Evolutionary conservation across 228 moss, liverwort and hornwort species (phyloP).

Genomic region (Sphagnum fallax): DNA sequence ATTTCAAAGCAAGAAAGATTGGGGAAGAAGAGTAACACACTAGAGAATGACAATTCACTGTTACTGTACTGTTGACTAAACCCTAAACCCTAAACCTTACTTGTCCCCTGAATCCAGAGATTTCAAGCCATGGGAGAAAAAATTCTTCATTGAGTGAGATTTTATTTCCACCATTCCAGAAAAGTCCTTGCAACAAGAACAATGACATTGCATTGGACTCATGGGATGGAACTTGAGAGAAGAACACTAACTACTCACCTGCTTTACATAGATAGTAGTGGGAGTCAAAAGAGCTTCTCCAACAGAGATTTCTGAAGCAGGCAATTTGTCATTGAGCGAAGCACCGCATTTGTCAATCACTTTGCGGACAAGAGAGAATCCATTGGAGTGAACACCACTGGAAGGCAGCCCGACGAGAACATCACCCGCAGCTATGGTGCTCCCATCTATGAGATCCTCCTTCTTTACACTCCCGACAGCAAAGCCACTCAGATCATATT

Average conservation of each 20-base stretch:
- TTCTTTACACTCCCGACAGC: conserved; percentile 91
- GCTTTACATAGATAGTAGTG: conserved; percentile 83
- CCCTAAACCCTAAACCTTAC: no score
- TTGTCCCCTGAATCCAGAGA: no score
- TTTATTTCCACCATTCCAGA: no score
- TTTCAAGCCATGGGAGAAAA: no score
- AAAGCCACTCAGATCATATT: conserved; percentile 91
- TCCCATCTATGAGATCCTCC: conserved; percentile 78
- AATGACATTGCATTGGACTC: no score
- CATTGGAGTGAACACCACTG: conserved; percentile 89
- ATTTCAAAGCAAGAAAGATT: no score
- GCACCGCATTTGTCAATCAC: conserved; percentile 59
- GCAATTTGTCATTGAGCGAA: conserved; percentile 49
- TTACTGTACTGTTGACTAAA: no score
- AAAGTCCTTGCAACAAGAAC: no score
- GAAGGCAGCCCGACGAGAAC: conserved; percentile 81
- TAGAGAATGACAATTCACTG: no score
- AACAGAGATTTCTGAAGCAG: conserved; percentile 44
- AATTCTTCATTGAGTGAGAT: no score
- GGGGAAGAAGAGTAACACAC: no score
- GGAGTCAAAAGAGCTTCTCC: conserved; percentile 74
- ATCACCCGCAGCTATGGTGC: conserved; percentile 56
- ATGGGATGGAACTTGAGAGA: no score
- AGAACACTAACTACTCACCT: conserved; percentile 23
- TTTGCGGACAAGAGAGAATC: conserved; percentile 84